Conservation (phyloP, 768 basidiomycete genomes). For the Mycena venus region DNA sequence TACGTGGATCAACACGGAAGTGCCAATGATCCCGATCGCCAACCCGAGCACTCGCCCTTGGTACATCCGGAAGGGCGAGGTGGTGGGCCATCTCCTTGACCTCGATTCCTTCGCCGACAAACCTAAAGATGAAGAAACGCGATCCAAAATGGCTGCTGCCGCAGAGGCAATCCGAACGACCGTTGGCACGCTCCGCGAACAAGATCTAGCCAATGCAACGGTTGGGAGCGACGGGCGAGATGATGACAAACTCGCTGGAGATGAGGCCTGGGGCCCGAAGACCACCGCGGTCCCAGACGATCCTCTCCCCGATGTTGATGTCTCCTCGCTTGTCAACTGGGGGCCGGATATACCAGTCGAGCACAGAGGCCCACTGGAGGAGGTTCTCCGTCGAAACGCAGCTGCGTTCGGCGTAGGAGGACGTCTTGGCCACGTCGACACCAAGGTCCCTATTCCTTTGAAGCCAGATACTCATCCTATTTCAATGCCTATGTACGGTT, state of each 20-base stretch:
- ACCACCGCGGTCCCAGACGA: constrained; percentile 35
- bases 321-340: constrained; percentile 29
- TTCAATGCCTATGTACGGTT: constrained; percentile 36
- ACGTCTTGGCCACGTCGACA: constrained; percentile 29
- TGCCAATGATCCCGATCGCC: background rate
- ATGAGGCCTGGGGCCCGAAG: constrained; percentile 37
- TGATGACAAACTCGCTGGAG: constrained; percentile 1
- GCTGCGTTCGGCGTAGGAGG: constrained; percentile 40
- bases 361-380: background rate
- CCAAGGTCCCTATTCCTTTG: constrained; percentile 22
- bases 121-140: background rate
- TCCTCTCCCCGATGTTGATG: background rate
- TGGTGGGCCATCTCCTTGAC: background rate
- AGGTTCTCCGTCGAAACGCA: constrained; percentile 11
- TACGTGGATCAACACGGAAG: background rate
- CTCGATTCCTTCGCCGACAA: background rate
- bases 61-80: background rate
- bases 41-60: constrained; percentile 9
- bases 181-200: background rate
- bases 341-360: constrained; percentile 32
- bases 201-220: background rate
- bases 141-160: background rate
- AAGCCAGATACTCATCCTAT: constrained; percentile 30
- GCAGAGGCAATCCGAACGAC: background rate
- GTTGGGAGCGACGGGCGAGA: no score